Evolutionary conservation across 352 stramenopile genomes (phyloP).

Genomic region (Pythium periplocum): DNA sequence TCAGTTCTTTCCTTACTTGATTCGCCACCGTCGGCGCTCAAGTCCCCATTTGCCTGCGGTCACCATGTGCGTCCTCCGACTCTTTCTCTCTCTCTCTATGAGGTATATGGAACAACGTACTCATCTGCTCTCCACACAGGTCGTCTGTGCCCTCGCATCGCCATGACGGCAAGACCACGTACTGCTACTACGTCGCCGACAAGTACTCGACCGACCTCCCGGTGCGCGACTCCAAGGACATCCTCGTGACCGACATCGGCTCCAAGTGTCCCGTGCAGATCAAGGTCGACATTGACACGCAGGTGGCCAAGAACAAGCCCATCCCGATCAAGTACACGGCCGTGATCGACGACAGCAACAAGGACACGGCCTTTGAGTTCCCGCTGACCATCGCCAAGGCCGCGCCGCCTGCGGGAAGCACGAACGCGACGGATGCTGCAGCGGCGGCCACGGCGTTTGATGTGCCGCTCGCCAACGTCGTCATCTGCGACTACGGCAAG

Average conservation of each 20-base stretch:
- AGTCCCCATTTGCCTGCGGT: no score
- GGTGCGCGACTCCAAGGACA: slow-evolving; percentile 23
- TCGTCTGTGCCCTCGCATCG: slow-evolving; percentile 28
- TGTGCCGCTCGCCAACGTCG: slow-evolving; percentile 60
- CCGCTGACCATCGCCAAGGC: slow-evolving; percentile 32
- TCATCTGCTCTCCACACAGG: no score
- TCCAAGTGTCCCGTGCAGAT: slow-evolving; percentile 57
- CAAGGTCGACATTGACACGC: slow-evolving; percentile 48
- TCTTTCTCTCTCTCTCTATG: no score
- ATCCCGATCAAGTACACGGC: slow-evolving; percentile 63
- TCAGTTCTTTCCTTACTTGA: no score
- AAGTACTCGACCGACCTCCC: slow-evolving; percentile 53
- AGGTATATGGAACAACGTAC: no score
- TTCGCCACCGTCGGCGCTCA: no score
- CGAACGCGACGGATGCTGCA: slow-evolving; percentile 21
- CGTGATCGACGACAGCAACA: slow-evolving; percentile 39
- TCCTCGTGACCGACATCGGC: slow-evolving; percentile 34
- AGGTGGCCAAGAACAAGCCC: slow-evolving; percentile 37
- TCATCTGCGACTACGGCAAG: slow-evolving; percentile 72
- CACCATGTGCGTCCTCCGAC: no score
- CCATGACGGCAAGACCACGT: slow-evolving; percentile 73
- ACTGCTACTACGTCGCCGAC: slow-evolving; percentile 73
- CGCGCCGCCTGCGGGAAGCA: slow-evolving; percentile 37
- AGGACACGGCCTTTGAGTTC: slow-evolving; percentile 53
- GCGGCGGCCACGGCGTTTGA: slow-evolving; percentile 26